Percentiles rank a stretch among this genome's conserved stretches.
These are phyloP conservation scores for Dicorynia guianensis DNA, from an alignment of 306 rosid genomes.

Conservation along the genomic window DNA sequence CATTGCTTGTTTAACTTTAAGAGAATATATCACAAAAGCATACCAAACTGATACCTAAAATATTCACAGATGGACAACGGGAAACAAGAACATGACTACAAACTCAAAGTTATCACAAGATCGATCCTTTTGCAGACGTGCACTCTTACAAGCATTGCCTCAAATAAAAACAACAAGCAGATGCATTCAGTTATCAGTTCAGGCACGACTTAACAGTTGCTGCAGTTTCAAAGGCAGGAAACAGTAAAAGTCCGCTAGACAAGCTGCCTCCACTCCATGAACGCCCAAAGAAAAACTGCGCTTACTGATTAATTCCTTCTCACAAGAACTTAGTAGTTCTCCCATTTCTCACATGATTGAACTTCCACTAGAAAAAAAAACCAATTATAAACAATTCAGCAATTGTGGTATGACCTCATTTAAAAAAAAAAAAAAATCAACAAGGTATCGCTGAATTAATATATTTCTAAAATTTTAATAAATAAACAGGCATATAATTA, in stretches of 20 bases:
- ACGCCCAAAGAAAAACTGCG: conserved; percentile 45
- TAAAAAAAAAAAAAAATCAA: not conserved
- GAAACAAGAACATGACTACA: conserved; percentile 61
- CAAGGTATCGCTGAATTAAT: not conserved
- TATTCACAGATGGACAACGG: conserved; percentile 77
- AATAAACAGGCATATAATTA: not conserved
- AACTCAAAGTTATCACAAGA: conserved; percentile 69
- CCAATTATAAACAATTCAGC: conserved; percentile 30
- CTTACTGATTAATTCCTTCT: conserved; percentile 33
- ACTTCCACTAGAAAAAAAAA: conserved; percentile 45
- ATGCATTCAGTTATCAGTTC: conserved; percentile 66
- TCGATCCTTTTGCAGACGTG: conserved; percentile 51
- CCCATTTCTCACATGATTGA: conserved; percentile 29
- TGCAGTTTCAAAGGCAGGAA: conserved; percentile 42
- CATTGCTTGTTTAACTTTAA: conserved; percentile 53
- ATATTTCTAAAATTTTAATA: not conserved
- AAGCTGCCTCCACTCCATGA: conserved; percentile 39
- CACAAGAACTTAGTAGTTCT: conserved; percentile 29
- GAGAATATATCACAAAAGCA: conserved; percentile 70
- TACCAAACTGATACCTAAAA: conserved; percentile 70
- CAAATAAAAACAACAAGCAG: conserved; percentile 69
- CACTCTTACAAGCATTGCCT: conserved; percentile 84
- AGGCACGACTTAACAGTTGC: conserved; percentile 47
- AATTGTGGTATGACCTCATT: conserved; percentile 18
- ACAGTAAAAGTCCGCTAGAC: conserved; percentile 35